Conservation (phyloP, 2,329 filamentous ascomycete genomes). For the Claviceps citrina region DNA sequence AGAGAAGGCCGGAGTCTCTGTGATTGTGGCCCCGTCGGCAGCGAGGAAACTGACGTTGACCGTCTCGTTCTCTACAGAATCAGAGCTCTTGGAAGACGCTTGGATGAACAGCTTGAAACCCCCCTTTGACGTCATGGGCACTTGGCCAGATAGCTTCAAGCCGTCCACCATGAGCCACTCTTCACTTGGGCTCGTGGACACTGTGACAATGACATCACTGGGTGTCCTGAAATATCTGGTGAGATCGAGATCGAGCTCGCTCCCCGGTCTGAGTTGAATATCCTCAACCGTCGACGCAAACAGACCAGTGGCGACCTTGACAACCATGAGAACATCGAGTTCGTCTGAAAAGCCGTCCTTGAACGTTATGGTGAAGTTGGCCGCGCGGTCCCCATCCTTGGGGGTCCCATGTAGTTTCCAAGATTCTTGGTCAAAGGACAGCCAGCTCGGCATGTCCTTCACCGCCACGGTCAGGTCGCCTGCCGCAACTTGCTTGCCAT, state of each 20-base stretch:
- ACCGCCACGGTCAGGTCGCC: slow-evolving; percentile 38
- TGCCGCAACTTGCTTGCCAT: slow-evolving; percentile 34
- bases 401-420: slow-evolving; percentile 51
- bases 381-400: slow-evolving; percentile 38
- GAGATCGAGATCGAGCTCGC: slow-evolving; percentile 28
- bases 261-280: slow-evolving; percentile 25
- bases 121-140: slow-evolving; percentile 21
- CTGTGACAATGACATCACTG: slow-evolving; percentile 21
- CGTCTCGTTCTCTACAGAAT: slow-evolving; percentile 21
- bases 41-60: slow-evolving; percentile 22
- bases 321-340: slow-evolving; percentile 37
- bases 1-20: slow-evolving; percentile 10
- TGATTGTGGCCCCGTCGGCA: slow-evolving; percentile 12
- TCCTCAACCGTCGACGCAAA: slow-evolving; percentile 26
- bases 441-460: slow-evolving; percentile 48
- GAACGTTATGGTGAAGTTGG: slow-evolving; percentile 48
- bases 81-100: slow-evolving; percentile 19
- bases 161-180: slow-evolving; percentile 29
- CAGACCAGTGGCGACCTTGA: slow-evolving; percentile 22
- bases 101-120: slow-evolving; percentile 17
- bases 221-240: slow-evolving; percentile 26
- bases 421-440: slow-evolving; percentile 46
- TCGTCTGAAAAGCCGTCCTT: slow-evolving; percentile 43
- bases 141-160: slow-evolving; percentile 24
- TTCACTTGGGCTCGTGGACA: slow-evolving; percentile 21